Conservation (phyloP, 306 rosid genomes). For the Casuarina cunninghamiana region DNA sequence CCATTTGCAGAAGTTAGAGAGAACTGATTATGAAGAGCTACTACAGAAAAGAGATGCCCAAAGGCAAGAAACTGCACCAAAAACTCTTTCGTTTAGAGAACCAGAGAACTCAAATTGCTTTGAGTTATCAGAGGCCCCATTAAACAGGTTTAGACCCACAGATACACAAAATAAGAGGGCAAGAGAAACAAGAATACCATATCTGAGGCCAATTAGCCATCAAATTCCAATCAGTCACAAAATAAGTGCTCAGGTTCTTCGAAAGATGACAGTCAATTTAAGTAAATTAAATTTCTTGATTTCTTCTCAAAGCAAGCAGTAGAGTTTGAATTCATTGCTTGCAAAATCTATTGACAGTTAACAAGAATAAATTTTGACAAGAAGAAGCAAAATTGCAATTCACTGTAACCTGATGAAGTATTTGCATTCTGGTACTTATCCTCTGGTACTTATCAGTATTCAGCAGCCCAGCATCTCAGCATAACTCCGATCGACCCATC, state of each 20-base stretch:
- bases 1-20: no score
- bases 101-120: no score
- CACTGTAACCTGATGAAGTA: background rate
- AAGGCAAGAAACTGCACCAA: no score
- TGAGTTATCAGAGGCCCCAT: no score
- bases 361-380: background rate
- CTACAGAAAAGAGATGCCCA: no score
- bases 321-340: background rate
- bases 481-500: background rate
- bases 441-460: background rate
- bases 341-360: background rate
- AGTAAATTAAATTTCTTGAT: background rate
- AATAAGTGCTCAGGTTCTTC: background rate
- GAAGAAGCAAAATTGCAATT: background rate
- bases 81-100: no score
- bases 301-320: background rate
- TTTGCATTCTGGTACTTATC: no score
- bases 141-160: no score
- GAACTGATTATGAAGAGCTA: no score
- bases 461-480: background rate
- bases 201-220: background rate
- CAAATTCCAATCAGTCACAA: background rate
- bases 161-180: no score
- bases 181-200: background rate
- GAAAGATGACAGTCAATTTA: background rate